These are phyloP conservation scores for Acanthamoeba royreba DNA, from an alignment of 208 protist species.

Conservation along the genomic window DNA sequence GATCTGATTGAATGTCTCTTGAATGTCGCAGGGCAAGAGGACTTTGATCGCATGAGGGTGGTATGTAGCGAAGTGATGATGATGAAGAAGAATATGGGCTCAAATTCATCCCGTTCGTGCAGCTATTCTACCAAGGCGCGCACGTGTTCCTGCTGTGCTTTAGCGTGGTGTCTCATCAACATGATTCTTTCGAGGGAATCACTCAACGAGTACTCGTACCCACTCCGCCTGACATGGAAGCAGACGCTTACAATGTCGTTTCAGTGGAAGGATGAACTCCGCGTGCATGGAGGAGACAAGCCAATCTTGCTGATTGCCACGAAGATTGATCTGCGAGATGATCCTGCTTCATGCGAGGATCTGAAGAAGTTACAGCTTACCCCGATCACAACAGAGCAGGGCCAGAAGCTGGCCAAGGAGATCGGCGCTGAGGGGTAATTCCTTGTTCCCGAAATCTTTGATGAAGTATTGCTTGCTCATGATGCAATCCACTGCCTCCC, in stretches of 20 bases:
- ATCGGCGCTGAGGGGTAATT: neutral
- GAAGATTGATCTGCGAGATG: slow-evolving; percentile 13
- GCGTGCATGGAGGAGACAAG: neutral
- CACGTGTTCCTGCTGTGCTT: slow-evolving; percentile 19
- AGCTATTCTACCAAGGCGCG: neutral
- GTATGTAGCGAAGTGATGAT: too few relatives aligned
- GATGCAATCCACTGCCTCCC: neutral
- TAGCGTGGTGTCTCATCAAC: neutral
- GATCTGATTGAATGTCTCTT: neutral
- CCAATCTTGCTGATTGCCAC: neutral
- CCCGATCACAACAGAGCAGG: neutral
- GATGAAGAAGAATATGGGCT: too few relatives aligned
- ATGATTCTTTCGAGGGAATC: neutral
- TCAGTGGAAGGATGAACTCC: slow-evolving; percentile 9
- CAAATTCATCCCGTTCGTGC: neutral
- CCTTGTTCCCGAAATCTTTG: neutral
- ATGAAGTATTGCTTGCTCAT: neutral
- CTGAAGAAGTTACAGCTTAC: neutral
- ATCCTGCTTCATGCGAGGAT: neutral
- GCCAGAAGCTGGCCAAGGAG: neutral
- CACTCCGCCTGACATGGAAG: neutral
- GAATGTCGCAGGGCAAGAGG: neutral
- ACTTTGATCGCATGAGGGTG: slow-evolving; percentile 28
- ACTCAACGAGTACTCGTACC: neutral
- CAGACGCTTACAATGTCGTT: neutral